These are phyloP conservation scores for Yarrowia sp. DNA, from an alignment of 805 yeast genomes.

Conservation along the genomic window DNA sequence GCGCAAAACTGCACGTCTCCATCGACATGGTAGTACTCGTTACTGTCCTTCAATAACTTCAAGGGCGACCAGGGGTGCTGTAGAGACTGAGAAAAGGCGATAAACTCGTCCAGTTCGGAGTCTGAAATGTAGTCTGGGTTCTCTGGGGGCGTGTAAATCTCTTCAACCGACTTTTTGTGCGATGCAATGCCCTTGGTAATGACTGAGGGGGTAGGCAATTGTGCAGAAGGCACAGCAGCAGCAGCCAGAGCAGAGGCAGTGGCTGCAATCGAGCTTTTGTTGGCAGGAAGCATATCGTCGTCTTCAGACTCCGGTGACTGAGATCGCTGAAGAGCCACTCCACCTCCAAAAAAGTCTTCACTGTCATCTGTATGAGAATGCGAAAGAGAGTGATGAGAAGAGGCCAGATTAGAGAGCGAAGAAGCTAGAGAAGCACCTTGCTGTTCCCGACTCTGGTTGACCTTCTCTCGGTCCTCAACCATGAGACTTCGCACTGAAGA, in stretches of 20 bases:
- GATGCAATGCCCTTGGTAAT: not conserved
- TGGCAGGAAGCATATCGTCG: conserved; percentile 8
- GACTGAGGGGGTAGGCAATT: not conserved
- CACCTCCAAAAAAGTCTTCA: conserved; percentile 24
- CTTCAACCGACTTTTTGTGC: conserved; percentile 15
- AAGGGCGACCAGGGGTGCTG: conserved; percentile 65
- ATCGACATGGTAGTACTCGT: conserved; percentile 62
- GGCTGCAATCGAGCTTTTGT: not conserved
- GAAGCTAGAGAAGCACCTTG: conserved; percentile 5
- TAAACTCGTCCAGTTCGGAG: conserved; percentile 27
- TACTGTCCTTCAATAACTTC: conserved; percentile 57
- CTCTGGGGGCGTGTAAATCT: conserved; percentile 19
- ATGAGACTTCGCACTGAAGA: conserved; percentile 17
- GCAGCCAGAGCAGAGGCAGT: conserved; percentile 12
- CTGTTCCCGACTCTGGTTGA: not conserved
- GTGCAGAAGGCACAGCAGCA: conserved; percentile 3
- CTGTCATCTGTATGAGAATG: conserved; percentile 23
- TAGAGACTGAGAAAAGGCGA: conserved; percentile 39
- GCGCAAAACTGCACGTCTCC: conserved; percentile 72
- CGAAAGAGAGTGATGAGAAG: conserved; percentile 18
- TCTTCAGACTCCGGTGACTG: conserved; percentile 13
- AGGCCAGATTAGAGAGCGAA: not conserved
- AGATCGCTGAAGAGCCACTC: conserved; percentile 16
- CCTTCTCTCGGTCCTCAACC: conserved; percentile 19
- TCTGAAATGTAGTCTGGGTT: conserved; percentile 19